Base-by-base conservation (phyloP, 2,329 filamentous ascomycete species). In the Neonectria coccinea region DNA sequence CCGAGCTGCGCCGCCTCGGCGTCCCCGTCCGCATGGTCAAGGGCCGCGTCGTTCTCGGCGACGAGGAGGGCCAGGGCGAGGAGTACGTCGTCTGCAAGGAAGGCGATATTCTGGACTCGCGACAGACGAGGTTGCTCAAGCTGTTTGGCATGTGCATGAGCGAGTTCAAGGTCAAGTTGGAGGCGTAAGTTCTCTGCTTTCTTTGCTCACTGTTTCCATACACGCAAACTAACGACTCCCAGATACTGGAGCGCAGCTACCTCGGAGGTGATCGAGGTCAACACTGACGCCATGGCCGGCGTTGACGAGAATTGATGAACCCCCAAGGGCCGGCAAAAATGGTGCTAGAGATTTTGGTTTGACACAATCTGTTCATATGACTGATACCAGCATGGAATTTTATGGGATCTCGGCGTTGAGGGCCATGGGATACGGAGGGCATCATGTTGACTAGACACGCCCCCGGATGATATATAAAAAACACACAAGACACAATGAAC, bases 41-140 rank as follows among this genome's bases (percentile, higher is more conserved):
- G 84, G 96, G 96, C 63, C 93, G 91, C 81, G 92, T 99, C 50
- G 88, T 92, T 69, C 84, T 98, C 55, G 86, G 85, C 63, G 82
- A 81, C 69, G 86, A 82, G 66, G 79, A 77, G 58, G 90, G 91
- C 72, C 76, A 80, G 61, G 82, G 78, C 48, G 81, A 83, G 59
- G 83, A 82, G n/a, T 97, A 94, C 77, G 86, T 86, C 10, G 89
- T 99, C 54, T 98, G 95, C 82, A 89, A 89, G 75, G 90, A 94
- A 79, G 96, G 95, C 11, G 89, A 97, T 76, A 86, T 89, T 48
- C 82, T 99, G 71, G 94, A 97, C 80, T 94, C 92, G 71, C 88
- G 95, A 73, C 96, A 99, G 86, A 97, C 96, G 62, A 91, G 94
- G 69, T 82, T 99, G 76, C 80, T 99, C 80, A 98, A 98, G 88